Conservation (phyloP, 495 filamentous ascomycete species). For the Echria macrotheca region DNA sequence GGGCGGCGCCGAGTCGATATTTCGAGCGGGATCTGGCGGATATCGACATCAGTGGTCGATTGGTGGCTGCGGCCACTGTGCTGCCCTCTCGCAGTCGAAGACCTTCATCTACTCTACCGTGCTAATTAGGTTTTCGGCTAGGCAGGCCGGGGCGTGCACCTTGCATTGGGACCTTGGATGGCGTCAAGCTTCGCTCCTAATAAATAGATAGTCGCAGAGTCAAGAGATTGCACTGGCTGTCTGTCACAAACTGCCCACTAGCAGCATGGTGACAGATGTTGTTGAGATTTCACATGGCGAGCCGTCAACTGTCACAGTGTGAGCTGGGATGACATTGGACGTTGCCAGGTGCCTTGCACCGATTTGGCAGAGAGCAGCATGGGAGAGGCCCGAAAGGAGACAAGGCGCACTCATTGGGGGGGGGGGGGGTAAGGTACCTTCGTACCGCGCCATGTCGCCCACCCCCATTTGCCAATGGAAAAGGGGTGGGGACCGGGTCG, state of each 20-base stretch:
- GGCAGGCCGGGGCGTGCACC: too few species aligned
- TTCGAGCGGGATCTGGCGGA: background rate
- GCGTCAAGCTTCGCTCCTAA: background rate
- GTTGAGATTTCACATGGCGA: too few species aligned
- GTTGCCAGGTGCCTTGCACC: background rate
- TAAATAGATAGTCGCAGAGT: background rate
- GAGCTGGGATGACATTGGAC: slow-evolving; percentile 6
- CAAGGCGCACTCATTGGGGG: slow-evolving; percentile 8
- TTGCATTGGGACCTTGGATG: too few species aligned
- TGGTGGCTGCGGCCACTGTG: background rate
- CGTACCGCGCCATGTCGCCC: slow-evolving; percentile 10
- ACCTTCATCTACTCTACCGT: background rate
- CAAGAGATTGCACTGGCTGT: background rate
- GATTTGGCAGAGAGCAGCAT: slow-evolving; percentile 1
- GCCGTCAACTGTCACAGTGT: slow-evolving; percentile 17
- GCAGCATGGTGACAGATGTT: too few species aligned
- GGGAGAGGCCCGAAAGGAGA: slow-evolving; percentile 6
- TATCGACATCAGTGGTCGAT: background rate
- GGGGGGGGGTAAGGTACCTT: slow-evolving; percentile 10
- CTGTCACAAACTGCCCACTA: background rate
- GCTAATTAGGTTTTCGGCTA: slow-evolving; percentile 1
- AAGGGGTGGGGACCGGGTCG: slow-evolving; percentile 4
- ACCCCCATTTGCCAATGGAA: slow-evolving; percentile 24
- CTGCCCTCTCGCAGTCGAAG: background rate
- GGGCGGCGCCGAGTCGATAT: background rate